Evolutionary conservation across 2,329 filamentous ascomycete species (phyloP).

Genomic region (Colletotrichum truncatum): DNA sequence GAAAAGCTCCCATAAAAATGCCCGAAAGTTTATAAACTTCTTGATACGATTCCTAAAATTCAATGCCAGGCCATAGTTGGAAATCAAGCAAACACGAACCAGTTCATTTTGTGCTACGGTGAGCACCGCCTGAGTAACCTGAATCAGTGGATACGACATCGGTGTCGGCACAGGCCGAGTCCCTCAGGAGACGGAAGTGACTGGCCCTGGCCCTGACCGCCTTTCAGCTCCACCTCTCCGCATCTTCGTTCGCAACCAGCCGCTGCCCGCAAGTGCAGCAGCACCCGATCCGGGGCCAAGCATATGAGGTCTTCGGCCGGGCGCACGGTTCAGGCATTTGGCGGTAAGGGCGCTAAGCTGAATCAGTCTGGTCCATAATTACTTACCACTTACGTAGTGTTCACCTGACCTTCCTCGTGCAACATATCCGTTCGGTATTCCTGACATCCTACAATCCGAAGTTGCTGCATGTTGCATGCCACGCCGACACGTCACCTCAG

Average conservation of each 20-base stretch:
- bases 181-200: not conserved
- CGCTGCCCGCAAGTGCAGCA: not conserved
- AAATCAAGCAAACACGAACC: not conserved
- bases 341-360: not conserved
- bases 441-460: not conserved
- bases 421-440: not conserved
- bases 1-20: not conserved
- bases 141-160: not conserved
- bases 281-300: not conserved
- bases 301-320: constrained; percentile 18
- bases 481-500: no score
- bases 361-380: not conserved
- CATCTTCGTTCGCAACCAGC: not conserved
- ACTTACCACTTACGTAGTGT: no score
- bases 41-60: not conserved
- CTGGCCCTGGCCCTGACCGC: constrained; percentile 23
- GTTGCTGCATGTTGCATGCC: no score
- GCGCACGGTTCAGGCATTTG: constrained; percentile 2
- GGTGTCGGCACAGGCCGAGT: not conserved
- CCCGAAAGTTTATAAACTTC: not conserved
- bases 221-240: constrained; percentile 21
- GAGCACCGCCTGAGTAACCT: not conserved
- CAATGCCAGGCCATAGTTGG: not conserved
- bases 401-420: constrained; percentile 9
- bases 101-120: constrained; percentile 11